Conservation (phyloP, 768 basidiomycete genomes). For the Auriscalpium microsporum region DNA sequence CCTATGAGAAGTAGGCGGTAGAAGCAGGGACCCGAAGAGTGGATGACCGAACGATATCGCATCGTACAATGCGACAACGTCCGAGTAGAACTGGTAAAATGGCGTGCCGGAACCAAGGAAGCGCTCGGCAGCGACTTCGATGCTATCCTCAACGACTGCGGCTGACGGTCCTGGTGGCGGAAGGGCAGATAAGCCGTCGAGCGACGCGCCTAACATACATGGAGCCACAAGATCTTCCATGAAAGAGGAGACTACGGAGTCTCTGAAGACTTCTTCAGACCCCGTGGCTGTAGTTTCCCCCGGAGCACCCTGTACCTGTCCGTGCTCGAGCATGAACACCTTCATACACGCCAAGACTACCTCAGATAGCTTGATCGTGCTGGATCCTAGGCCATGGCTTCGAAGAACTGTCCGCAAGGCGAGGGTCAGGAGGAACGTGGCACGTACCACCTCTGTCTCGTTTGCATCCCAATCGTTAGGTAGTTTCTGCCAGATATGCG, state of each 20-base stretch:
- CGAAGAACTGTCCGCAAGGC: constrained; percentile 38
- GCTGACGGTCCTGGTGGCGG: constrained; percentile 1
- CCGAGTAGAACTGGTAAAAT: constrained; percentile 92
- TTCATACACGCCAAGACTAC: constrained; percentile 79
- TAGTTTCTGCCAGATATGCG: constrained; percentile 58
- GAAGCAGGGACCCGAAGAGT: constrained; percentile 64
- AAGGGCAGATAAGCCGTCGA: constrained; percentile 13
- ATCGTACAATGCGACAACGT: constrained; percentile 86
- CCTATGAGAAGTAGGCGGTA: constrained; percentile 67
- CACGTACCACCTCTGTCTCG: constrained; percentile 69
- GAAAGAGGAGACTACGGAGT: constrained; percentile 46
- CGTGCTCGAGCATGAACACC: constrained; percentile 94
- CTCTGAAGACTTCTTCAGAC: constrained; percentile 67
- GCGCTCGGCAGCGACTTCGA: constrained; percentile 47
- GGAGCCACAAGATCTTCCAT: constrained; percentile 56
- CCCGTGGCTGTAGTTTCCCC: constrained; percentile 17
- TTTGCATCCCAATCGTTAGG: constrained; percentile 70
- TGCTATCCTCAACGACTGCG: constrained; percentile 14
- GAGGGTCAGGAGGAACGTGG: constrained; percentile 54
- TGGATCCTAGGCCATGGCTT: constrained; percentile 31
- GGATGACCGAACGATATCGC: constrained; percentile 81
- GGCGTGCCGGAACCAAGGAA: constrained; percentile 65
- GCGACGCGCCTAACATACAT: constrained; percentile 33
- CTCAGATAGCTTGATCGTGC: constrained; percentile 44
- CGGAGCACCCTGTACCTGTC: constrained; percentile 32